These are phyloP conservation scores for Pinus tabuliformis DNA, from an alignment of 75 land plant species.

Conservation along the genomic window DNA sequence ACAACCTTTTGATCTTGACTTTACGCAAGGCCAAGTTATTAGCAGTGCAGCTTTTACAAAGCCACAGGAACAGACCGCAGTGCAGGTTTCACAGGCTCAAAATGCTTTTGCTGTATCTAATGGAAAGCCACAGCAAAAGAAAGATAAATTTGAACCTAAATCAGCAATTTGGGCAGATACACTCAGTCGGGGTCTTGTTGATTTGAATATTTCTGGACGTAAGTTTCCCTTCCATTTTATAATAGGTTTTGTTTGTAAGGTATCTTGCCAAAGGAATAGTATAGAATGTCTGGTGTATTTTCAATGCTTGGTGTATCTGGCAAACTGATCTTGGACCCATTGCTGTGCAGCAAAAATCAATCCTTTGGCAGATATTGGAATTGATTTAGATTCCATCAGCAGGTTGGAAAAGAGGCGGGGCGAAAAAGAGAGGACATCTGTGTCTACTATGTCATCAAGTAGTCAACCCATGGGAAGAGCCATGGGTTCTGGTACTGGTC, in stretches of 20 bases:
- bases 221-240: conserved; percentile 17
- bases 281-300: background rate
- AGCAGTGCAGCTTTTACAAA: background rate
- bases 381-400: conserved; percentile 80
- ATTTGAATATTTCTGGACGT: conserved; percentile 88
- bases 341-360: conserved; percentile 74
- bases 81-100: conserved; percentile 1
- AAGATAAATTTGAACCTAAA: conserved; percentile 58
- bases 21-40: conserved; percentile 25
- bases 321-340: background rate
- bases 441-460: conserved; percentile 29
- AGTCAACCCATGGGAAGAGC: conserved; percentile 79
- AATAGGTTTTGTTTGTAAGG: background rate
- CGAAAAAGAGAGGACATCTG: conserved; percentile 37
- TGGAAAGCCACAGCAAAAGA: conserved; percentile 13
- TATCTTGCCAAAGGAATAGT: background rate
- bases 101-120: background rate
- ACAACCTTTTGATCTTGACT: conserved; percentile 35
- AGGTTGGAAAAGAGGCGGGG: conserved; percentile 60
- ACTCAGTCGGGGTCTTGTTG: conserved; percentile 73
- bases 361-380: conserved; percentile 84
- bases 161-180: conserved; percentile 94
- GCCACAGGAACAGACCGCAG: conserved; percentile 3
- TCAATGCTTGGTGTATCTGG: background rate
- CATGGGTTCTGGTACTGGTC: conserved; percentile 97